Evolutionary conservation across 2,329 filamentous ascomycete species (phyloP).

Genomic region (Dactylellina haptotyla): DNA sequence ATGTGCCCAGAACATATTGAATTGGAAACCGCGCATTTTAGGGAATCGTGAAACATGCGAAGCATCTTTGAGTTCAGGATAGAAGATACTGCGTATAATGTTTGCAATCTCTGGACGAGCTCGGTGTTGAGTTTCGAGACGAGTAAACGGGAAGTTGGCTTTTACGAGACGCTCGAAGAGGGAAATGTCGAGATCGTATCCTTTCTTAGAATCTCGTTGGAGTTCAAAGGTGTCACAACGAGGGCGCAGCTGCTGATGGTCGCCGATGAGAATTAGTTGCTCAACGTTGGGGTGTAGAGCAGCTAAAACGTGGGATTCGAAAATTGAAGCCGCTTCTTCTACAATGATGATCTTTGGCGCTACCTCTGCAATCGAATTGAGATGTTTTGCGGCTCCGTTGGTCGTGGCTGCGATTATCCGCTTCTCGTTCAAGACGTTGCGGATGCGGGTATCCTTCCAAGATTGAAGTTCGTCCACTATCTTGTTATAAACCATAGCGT

Average conservation of each 20-base stretch:
- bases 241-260: slow-evolving; percentile 77
- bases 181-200: slow-evolving; percentile 74
- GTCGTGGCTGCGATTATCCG: slow-evolving; percentile 77
- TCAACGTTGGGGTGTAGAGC: slow-evolving; percentile 68
- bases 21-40: slow-evolving; percentile 68
- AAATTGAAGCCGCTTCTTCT: slow-evolving; percentile 78
- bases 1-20: slow-evolving; percentile 73
- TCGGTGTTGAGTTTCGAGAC: slow-evolving; percentile 72
- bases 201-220: slow-evolving; percentile 71
- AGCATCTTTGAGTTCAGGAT: slow-evolving; percentile 71
- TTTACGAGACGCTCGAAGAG: slow-evolving; percentile 73
- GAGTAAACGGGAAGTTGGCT: slow-evolving; percentile 67
- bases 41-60: slow-evolving; percentile 65
- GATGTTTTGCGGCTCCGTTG: slow-evolving; percentile 73
- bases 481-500: slow-evolving; percentile 63
- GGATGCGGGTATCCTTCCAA: slow-evolving; percentile 62
- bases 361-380: slow-evolving; percentile 67
- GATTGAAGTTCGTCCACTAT: slow-evolving; percentile 64
- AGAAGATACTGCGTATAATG: slow-evolving; percentile 69
- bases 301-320: slow-evolving; percentile 74
- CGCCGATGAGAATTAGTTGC: slow-evolving; percentile 76
- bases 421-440: slow-evolving; percentile 66
- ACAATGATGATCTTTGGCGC: slow-evolving; percentile 72
- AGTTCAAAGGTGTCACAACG: slow-evolving; percentile 72
- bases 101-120: slow-evolving; percentile 75